Evolutionary conservation across 371 early-diverging fungal species (phyloP), one percentile per base, ranked within the genome.

Genomic region (Batkoa obscura): DNA sequence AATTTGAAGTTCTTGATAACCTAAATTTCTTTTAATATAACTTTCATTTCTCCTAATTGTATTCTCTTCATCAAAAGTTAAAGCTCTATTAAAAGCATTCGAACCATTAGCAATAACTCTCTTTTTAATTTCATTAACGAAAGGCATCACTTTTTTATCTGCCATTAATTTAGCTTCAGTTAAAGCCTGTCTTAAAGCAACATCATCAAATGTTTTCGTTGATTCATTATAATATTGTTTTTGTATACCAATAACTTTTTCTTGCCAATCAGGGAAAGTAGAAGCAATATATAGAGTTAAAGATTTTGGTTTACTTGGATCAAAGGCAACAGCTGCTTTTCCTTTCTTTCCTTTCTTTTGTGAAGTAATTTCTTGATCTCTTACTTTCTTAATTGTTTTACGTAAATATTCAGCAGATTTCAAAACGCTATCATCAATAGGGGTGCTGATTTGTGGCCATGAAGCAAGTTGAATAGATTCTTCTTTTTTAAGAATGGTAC

Each of bases 261-360:
- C 85, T 71, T 97, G 95, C 94, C 94, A 95, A 58, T 79, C 83
- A 38, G 98, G 96, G 83, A 86, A 93, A 58, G 75, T 68, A 57
- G 65, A 66, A 12, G 92, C 88, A 53, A 86, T 78, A 64, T 75
- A 80, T 53, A 95, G 67, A 56, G 76, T 81, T 52, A 90, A 71
- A 33, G 75, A 64, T 70, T 85, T 87, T 60, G 78, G 78, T 50
- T 70, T 76, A 32, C 70, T 69, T 9, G 82, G 76, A 43, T 79
- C 73, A 64, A 81, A 80, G 30, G 68, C 69, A 23, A 23, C 23
- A 9, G 69, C 67, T 1, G 64, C 62, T 67, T 76, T 77, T 48
- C 76, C 75, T 74, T 86, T 86, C 70, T 84, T 79, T 63, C 75
- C 76, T 70, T 84, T 86, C 79, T 89, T 90, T 66, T 72, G 72